phyloP scores from a whole-genome alignment of 73 alveolate genomes.

The Paramecium biaurelia region DNA sequence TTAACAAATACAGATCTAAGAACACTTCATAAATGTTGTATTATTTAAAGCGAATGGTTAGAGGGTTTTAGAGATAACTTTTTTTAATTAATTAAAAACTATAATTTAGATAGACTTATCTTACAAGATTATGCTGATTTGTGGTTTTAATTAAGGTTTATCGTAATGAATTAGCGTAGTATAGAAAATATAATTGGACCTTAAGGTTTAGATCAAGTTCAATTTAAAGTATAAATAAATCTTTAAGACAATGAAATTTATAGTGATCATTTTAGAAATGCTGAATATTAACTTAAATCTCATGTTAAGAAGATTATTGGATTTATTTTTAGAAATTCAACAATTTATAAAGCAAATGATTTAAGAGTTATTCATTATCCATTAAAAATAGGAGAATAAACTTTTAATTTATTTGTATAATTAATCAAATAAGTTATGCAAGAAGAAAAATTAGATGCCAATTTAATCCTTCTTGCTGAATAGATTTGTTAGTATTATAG shows the following conservation, averaged over 20 bases:
- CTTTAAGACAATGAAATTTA: neutral
- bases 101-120: neutral
- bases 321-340: neutral
- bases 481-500: neutral
- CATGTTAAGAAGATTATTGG: neutral
- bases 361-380: conserved; percentile 31
- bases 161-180: neutral
- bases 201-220: neutral
- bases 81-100: neutral
- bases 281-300: neutral
- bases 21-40: neutral
- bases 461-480: neutral
- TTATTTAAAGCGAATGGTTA: neutral
- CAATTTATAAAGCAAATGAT: conserved; percentile 11
- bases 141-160: conserved; percentile 8
- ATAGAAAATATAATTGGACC: neutral
- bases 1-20: neutral
- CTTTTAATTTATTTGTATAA: neutral
- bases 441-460: neutral
- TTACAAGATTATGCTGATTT: neutral
- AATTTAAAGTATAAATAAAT: neutral
- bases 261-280: neutral
- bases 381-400: neutral
- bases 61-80: conserved; percentile 21
- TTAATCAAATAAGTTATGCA: conserved; percentile 11